These are phyloP conservation scores for Pseudocercospora fuligena DNA, from an alignment of 2,329 filamentous ascomycete genomes.

Conservation along the genomic window DNA sequence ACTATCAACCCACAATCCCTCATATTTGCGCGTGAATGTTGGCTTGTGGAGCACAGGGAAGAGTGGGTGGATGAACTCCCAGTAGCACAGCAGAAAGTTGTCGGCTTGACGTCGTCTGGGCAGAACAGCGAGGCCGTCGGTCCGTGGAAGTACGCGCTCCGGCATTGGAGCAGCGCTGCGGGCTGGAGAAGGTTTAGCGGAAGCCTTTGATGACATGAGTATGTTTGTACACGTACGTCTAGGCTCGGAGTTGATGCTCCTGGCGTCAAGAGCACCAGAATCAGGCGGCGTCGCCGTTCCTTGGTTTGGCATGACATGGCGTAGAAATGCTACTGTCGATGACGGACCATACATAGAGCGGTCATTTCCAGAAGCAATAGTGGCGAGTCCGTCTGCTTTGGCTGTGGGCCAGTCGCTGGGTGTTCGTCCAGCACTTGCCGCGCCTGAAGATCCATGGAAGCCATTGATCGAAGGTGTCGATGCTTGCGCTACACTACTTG, in stretches of 20 bases:
- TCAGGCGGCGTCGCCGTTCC: conserved; percentile 23
- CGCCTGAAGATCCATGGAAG: not conserved
- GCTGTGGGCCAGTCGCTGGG: conserved; percentile 15
- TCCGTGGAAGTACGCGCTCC: conserved; percentile 23
- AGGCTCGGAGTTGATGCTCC: conserved; percentile 15
- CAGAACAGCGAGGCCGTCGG: conserved; percentile 30
- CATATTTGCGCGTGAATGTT: conserved; percentile 33
- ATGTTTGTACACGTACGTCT: not conserved
- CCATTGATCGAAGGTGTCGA: not conserved
- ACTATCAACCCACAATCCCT: conserved; percentile 29
- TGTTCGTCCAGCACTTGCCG: conserved; percentile 11
- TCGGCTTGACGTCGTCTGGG: conserved; percentile 34
- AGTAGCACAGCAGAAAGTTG: conserved; percentile 35
- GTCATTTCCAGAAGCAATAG: conserved; percentile 29
- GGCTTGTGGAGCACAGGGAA: conserved; percentile 36
- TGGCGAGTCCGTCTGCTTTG: conserved; percentile 30
- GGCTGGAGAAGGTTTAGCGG: not conserved
- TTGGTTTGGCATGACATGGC: conserved; percentile 29
- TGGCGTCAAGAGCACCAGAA: not conserved
- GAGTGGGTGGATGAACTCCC: conserved; percentile 36
- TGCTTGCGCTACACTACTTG: conserved; percentile 6
- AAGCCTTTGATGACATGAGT: not conserved
- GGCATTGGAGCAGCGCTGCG: conserved; percentile 20
- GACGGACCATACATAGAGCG: conserved; percentile 32
- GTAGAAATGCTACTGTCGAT: conserved; percentile 35